phyloP scores from a whole-genome alignment of 2,329 filamentous ascomycete genomes.

The Cyphellophora attinorum region DNA sequence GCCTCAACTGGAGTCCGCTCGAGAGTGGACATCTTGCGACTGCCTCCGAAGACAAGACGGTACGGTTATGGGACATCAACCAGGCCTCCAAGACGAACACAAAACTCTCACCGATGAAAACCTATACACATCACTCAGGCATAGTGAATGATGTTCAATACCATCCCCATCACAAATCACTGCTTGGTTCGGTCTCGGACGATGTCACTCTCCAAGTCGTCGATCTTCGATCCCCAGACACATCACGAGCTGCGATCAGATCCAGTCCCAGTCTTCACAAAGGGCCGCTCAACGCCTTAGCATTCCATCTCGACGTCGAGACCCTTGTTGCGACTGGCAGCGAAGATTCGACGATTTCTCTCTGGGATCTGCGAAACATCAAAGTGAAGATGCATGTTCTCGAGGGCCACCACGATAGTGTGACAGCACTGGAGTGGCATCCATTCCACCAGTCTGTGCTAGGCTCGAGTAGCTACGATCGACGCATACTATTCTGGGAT shows the following conservation, averaged over 20 bases:
- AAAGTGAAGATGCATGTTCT: conserved; percentile 83
- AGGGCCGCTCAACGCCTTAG: conserved; percentile 90
- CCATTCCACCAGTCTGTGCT: conserved; percentile 81
- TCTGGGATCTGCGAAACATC: conserved; percentile 91
- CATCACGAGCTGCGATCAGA: conserved; percentile 54
- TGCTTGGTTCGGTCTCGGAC: conserved; percentile 90
- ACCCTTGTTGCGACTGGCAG: conserved; percentile 86
- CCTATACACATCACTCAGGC: conserved; percentile 78
- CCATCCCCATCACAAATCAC: conserved; percentile 72
- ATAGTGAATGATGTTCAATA: conserved; percentile 97
- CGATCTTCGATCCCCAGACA: conserved; percentile 64
- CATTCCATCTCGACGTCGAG: conserved; percentile 89
- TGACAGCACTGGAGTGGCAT: conserved; percentile 91
- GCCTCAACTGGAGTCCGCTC: conserved; percentile 85
- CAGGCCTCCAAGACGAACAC: conserved; percentile 62
- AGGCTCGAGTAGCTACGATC: conserved; percentile 85
- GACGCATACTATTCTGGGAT: conserved; percentile 94
- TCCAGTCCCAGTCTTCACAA: conserved; percentile 66
- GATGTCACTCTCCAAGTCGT: conserved; percentile 88
- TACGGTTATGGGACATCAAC: conserved; percentile 85
- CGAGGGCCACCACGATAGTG: conserved; percentile 78
- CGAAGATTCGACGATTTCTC: conserved; percentile 84
- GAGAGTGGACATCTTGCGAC: conserved; percentile 72
- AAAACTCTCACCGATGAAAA: conserved; percentile 59
- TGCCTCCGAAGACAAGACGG: conserved; percentile 84